These are phyloP conservation scores for Ottelia alismoides DNA, from an alignment of 106 monocot genomes.

Conservation along the genomic window DNA sequence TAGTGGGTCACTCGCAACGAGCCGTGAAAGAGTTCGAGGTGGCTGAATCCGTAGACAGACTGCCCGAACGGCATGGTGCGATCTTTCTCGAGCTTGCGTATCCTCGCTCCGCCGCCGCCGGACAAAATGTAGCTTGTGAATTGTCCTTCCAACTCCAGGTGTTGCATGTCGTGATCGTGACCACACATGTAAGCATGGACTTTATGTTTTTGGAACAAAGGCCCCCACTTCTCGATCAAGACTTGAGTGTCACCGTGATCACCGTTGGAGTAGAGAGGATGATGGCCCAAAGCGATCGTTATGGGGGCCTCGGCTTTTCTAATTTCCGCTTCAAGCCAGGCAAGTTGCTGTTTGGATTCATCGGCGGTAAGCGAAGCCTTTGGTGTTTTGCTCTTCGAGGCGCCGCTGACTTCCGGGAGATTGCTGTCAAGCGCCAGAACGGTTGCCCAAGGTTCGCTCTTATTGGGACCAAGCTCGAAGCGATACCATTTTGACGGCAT, in stretches of 20 bases:
- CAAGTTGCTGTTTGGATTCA: neutral
- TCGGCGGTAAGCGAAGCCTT: neutral
- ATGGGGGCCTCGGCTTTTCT: neutral
- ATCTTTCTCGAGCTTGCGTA: neutral
- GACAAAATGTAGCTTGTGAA: neutral
- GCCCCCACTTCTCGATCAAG: neutral
- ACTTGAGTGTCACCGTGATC: neutral
- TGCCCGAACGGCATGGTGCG: neutral
- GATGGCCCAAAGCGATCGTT: neutral
- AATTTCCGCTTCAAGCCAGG: neutral
- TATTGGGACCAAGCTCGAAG: neutral
- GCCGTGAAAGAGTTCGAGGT: too few species aligned
- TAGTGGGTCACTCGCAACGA: too few species aligned
- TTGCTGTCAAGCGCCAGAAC: neutral
- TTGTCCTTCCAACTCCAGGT: neutral
- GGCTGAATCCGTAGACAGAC: neutral
- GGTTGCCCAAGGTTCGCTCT: neutral
- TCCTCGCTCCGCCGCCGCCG: too few species aligned
- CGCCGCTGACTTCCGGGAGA: neutral
- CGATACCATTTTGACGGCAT: neutral
- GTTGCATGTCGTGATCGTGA: neutral
- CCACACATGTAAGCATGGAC: neutral
- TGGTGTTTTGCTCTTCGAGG: neutral
- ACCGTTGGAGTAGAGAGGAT: neutral
- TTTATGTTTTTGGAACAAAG: neutral